phyloP scores from a whole-genome alignment of 768 basidiomycete genomes.

The Austroboletus eburneus region DNA sequence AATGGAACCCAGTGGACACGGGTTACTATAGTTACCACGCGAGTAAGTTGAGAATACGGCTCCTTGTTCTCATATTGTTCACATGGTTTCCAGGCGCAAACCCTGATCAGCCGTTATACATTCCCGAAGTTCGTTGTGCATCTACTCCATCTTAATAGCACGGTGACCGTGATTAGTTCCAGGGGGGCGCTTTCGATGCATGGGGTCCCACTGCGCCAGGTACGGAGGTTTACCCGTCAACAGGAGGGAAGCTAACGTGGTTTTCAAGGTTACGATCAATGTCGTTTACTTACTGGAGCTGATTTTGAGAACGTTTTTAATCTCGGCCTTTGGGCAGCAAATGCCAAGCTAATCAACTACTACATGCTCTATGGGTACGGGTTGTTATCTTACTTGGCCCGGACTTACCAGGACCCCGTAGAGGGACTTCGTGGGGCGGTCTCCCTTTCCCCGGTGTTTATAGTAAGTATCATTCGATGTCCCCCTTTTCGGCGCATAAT shows the following conservation, averaged over 20 bases:
- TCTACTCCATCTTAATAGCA: constrained; percentile 1
- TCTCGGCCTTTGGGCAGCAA: constrained; percentile 71
- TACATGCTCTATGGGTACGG: constrained; percentile 81
- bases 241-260: constrained; percentile 1
- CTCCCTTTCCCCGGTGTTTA: constrained; percentile 76
- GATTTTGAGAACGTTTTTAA: constrained; percentile 81
- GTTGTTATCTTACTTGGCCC: neutral
- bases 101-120: constrained; percentile 59
- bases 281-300: constrained; percentile 62
- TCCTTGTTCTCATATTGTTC: constrained; percentile 6
- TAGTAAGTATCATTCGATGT: constrained; percentile 30
- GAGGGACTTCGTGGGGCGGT: constrained; percentile 84
- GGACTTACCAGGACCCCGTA: constrained; percentile 24
- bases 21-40: constrained; percentile 65
- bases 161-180: constrained; percentile 41
- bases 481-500: neutral
- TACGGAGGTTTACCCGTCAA: constrained; percentile 15
- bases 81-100: constrained; percentile 38
- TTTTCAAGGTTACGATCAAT: constrained; percentile 54
- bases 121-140: constrained; percentile 52
- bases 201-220: constrained; percentile 76
- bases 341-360: constrained; percentile 77
- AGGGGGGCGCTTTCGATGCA: constrained; percentile 76
- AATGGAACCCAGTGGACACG: constrained; percentile 61
- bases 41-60: constrained; percentile 14